Evolutionary conservation across 768 basidiomycete genomes (phyloP), one percentile per base, ranked within the genome.

Genomic region (Hericium coralloides): DNA sequence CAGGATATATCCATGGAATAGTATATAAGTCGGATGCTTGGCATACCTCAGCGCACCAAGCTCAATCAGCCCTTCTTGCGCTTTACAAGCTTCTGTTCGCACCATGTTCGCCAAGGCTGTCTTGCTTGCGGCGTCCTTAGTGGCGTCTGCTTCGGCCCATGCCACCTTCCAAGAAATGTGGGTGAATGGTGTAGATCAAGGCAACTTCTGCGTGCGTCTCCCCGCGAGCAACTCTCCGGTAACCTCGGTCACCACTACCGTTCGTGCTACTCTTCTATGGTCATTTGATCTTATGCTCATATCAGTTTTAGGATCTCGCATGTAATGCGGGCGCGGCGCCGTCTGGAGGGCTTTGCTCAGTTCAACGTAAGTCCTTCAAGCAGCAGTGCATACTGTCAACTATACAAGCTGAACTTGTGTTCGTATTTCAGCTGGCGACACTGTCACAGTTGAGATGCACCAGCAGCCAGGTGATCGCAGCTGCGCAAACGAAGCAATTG

Each of bases 111-210:
- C 68, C 54, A 58, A 63, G 23, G 56, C 69, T 25, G 59, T 68
- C 37, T 23, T 36, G 5, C 58, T 72, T 47, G 64, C 66, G n/a
- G 73, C 72, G 12, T 66, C 70, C 12, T 63, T 77, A 47, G 61
- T 70, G 52, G 73, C 71, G 2, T 70, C 71, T 49, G 78, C 64
- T n/a, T 70, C 74, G 25, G 77, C 78, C 4, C 79, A 80, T 63
- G 75, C 79, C 31, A 80, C 79, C 3, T 81, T 76, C 71, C 79
- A 81, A 64, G 71, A 79, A 58, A 62, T 81, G 51, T 80, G 79
- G 79, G 71, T 79, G 52, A 77, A 77, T 54, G 72, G 71, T 53
- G 74, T 77, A 25, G 79, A 79, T 61, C 73, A 74, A 58, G 78
- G 75, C 51, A 68, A 64, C 36, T 72, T 74, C 52, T 81, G 79